phyloP scores from a whole-genome alignment of 495 filamentous ascomycete species.

The Lentithecium fluviatile region DNA sequence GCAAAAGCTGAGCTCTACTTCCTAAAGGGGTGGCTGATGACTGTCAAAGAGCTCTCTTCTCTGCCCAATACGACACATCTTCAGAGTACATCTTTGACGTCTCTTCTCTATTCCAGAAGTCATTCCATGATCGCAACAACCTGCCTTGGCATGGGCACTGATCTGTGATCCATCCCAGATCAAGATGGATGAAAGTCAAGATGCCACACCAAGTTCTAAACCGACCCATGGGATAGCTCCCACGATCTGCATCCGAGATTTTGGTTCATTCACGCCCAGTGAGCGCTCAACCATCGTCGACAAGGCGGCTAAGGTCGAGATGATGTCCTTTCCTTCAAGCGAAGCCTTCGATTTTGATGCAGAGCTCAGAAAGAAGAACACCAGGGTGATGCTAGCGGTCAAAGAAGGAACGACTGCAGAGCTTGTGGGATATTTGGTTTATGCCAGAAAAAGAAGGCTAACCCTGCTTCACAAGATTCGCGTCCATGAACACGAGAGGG shows the following conservation, averaged over 20 bases:
- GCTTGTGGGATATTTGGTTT: constrained; percentile 55
- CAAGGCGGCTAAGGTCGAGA: constrained; percentile 53
- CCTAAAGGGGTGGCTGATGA: too few relatives aligned
- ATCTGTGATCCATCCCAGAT: too few relatives aligned
- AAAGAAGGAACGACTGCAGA: constrained; percentile 28
- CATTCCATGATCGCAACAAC: too few relatives aligned
- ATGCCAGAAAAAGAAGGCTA: constrained; percentile 53
- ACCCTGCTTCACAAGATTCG: constrained; percentile 61
- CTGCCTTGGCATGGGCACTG: too few relatives aligned
- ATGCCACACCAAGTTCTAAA: background rate
- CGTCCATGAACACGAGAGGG: constrained; percentile 52
- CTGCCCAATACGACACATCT: too few relatives aligned
- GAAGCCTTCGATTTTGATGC: constrained; percentile 55
- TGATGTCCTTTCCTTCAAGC: constrained; percentile 58
- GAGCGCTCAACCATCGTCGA: constrained; percentile 42
- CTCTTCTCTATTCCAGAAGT: too few relatives aligned
- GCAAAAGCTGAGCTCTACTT: too few relatives aligned
- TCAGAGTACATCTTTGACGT: too few relatives aligned
- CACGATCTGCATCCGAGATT: constrained; percentile 2
- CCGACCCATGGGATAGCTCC: background rate
- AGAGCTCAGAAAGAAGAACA: constrained; percentile 59
- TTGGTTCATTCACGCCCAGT: constrained; percentile 14
- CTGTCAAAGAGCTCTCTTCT: too few relatives aligned
- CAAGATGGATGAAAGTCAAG: too few relatives aligned
- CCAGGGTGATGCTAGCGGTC: constrained; percentile 51